Evolutionary conservation across 108 stramenopile species (phyloP).

Genomic region (Skeletonema potamos): DNA sequence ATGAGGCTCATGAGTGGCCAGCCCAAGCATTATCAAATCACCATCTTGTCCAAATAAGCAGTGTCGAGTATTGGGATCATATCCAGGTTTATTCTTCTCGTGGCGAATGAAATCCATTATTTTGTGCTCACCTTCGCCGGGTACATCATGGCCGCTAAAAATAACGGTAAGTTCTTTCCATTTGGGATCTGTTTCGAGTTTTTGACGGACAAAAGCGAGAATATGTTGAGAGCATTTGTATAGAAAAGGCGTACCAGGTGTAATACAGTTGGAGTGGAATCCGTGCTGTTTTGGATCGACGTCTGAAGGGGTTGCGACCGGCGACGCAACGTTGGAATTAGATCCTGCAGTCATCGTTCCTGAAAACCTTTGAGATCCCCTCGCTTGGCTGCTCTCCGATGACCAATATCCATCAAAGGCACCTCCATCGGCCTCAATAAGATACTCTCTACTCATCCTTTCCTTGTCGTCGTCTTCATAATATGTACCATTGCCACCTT

Average conservation of each 20-base stretch:
- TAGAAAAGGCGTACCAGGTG: constrained; percentile 98
- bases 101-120: constrained; percentile 97
- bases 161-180: constrained; percentile 85
- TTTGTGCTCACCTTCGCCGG: constrained; percentile 99
- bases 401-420: constrained; percentile 32
- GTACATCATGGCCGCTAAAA: constrained; percentile 97
- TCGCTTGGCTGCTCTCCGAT: neutral
- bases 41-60: constrained; percentile 99
- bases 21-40: constrained; percentile 98
- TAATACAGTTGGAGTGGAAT: constrained; percentile 99
- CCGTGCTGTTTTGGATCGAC: constrained; percentile 27
- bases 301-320: neutral
- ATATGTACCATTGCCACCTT: constrained; percentile 17
- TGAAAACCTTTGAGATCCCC: constrained; percentile 36
- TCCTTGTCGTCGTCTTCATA: constrained; percentile 35
- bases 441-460: constrained; percentile 15
- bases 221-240: constrained; percentile 69
- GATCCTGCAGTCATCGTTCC: constrained; percentile 41
- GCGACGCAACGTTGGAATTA: neutral
- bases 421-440: constrained; percentile 44
- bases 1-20: constrained; percentile 97
- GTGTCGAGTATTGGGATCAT: constrained; percentile 93
- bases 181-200: constrained; percentile 77
- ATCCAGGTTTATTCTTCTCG: constrained; percentile 63
- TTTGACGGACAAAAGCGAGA: constrained; percentile 66